phyloP scores from a whole-genome alignment of 23 red algal species.

The Agarophyton chilense region DNA sequence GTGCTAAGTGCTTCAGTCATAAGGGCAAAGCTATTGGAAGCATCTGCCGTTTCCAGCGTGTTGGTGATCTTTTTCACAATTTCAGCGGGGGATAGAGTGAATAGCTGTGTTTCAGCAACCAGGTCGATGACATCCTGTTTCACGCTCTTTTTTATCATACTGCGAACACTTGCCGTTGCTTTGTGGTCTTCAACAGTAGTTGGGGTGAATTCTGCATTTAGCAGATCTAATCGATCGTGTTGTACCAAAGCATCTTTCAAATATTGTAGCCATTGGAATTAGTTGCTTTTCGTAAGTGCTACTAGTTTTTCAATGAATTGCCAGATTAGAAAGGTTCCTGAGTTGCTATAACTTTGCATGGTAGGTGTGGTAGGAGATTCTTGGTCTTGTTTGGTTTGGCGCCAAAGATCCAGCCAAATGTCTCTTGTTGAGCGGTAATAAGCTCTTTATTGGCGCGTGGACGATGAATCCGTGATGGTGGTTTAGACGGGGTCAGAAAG shows the following conservation, averaged over 20 bases:
- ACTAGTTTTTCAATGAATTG: slow-evolving; percentile 14
- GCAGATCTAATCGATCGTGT: neutral
- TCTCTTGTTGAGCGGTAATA: neutral
- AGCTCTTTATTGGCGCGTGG: neutral
- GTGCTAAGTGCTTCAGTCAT: too few relatives aligned
- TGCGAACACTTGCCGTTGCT: neutral
- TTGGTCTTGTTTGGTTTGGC: neutral
- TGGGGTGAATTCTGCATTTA: neutral
- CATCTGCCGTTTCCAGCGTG: neutral
- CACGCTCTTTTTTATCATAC: slow-evolving; percentile 1
- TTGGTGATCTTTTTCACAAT: neutral
- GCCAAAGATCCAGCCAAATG: neutral
- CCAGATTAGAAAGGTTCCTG: neutral
- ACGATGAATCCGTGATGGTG: too few relatives aligned
- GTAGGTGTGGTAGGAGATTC: too few relatives aligned
- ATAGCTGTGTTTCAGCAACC: neutral
- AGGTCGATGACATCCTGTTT: neutral
- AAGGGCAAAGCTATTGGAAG: neutral
- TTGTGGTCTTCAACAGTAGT: neutral
- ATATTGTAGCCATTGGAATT: neutral
- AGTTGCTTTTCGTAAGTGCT: neutral
- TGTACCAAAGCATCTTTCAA: neutral
- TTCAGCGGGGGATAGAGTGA: neutral
- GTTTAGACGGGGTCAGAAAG: too few relatives aligned
- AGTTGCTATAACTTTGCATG: too few relatives aligned